phyloP scores from a whole-genome alignment of 2,329 filamentous ascomycete genomes.

The Fusarium proliferatum region DNA sequence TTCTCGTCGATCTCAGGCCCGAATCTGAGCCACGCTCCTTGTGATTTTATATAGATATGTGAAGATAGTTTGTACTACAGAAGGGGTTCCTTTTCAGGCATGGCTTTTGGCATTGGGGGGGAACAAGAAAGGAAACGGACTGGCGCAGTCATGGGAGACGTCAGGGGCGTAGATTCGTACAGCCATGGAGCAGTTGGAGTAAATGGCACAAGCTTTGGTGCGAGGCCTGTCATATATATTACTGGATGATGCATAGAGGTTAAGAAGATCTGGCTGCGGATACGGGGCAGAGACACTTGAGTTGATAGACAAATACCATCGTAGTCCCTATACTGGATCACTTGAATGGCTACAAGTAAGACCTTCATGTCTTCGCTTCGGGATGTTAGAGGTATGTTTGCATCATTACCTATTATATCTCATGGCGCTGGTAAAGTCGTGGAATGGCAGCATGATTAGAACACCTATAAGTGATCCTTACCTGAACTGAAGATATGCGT shows the following conservation, averaged over 20 bases:
- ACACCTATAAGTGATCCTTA: neutral
- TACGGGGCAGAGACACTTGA: conserved; percentile 17
- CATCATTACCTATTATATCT: neutral
- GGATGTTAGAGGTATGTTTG: neutral
- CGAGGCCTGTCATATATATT: conserved; percentile 5
- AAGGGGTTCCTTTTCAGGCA: conserved; percentile 2
- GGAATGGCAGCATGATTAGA: neutral
- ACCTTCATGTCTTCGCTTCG: neutral
- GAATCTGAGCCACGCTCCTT: conserved; percentile 48
- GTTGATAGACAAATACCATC: conserved; percentile 36
- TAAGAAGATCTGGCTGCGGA: conserved; percentile 11
- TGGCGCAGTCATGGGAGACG: conserved; percentile 21
- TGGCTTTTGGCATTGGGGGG: neutral
- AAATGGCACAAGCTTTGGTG: conserved; percentile 1
- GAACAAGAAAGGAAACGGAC: conserved; percentile 15
- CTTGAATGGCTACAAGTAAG: neutral
- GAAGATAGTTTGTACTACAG: conserved; percentile 31
- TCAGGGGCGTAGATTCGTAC: conserved; percentile 32
- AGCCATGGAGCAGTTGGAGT: conserved; percentile 19
- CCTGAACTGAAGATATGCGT: neutral
- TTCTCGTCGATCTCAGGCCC: conserved; percentile 73
- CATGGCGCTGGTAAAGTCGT: neutral
- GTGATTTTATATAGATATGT: conserved; percentile 38
- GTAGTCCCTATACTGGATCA: neutral
- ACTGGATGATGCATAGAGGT: conserved; percentile 20